phyloP scores from a whole-genome alignment of 129 eudicot species.

The Pseudognaphalium luteoalbum region DNA sequence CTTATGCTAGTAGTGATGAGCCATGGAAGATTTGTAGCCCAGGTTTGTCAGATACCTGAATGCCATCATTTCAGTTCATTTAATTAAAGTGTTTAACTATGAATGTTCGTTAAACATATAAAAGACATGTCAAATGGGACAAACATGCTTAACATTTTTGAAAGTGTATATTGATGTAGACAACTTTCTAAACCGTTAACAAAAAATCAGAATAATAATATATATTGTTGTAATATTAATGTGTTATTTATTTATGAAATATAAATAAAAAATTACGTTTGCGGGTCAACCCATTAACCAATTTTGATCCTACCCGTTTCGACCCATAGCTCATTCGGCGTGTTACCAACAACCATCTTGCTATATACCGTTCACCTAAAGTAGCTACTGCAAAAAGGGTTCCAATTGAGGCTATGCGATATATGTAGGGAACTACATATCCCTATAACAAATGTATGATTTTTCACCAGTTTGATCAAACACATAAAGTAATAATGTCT shows the following conservation, averaged over 20 bases:
- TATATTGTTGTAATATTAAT: too few relatives aligned
- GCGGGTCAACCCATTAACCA: background rate
- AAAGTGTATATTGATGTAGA: too few relatives aligned
- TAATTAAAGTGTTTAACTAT: background rate
- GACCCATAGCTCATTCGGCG: background rate
- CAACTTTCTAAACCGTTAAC: too few relatives aligned
- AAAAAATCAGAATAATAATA: too few relatives aligned
- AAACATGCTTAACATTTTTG: too few relatives aligned
- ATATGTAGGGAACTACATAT: background rate
- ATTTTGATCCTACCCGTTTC: background rate
- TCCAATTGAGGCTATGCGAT: background rate
- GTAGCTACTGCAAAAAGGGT: background rate
- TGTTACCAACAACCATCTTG: background rate
- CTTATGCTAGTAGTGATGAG: slow-evolving; percentile 34
- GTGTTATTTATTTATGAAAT: too few relatives aligned
- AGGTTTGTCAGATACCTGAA: slow-evolving; percentile 28
- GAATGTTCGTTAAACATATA: background rate
- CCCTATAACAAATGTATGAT: background rate
- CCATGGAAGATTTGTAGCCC: slow-evolving; percentile 51
- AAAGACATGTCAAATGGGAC: too few relatives aligned
- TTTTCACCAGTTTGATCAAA: too few relatives aligned
- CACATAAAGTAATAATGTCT: too few relatives aligned
- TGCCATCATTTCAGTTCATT: background rate
- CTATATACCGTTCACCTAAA: background rate
- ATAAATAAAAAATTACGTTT: too few relatives aligned